Evolutionary conservation across 1,139 yeast species (phyloP), one percentile per base, ranked within the genome.

Genomic region (Yamadazyma siamensis): DNA sequence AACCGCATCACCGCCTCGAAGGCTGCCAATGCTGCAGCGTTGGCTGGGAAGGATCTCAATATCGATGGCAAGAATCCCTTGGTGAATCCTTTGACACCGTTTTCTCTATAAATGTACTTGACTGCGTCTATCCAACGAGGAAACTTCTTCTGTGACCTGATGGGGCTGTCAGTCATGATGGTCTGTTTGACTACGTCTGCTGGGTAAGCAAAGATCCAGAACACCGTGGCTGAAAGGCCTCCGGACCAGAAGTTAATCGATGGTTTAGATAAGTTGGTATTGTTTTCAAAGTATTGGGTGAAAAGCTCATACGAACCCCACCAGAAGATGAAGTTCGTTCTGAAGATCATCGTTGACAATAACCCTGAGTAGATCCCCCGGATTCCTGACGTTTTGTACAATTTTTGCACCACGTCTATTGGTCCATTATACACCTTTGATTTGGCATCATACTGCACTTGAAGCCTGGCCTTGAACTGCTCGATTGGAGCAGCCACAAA

Each of bases 11-110:
- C 87, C 8, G 85, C 80, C 58, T 87, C 96, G 50, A 86, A 88
- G 1, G 94, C 88, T 4, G 94, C 94, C 44, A 88, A 65, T 0
- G 96, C 96, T 6, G 95, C 94, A 2, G 95, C 96, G 52, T 88
- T 88, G 13, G 97, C 96, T 4, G 97, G 97, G 82, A 91, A 89
- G 15, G 95, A 82, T 56, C 98, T 75, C 23, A 87, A 76, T 49
- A 91, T 67, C 0, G 97, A 97, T 10, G 98, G 97, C 0, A 96
- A 97, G 23, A 91, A 71, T 38, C 97, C 97, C 3, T 96, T 96
- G 83, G 88, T 91, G 65, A 91, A 86, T 2, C 94, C 96, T 45
- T 56, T 61, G 32, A 61, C 43, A 35, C 79, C 73, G 43, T 72
- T 72, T 31, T 69, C 69, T 23, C 53, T 54, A 51, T 83, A 82